Percentiles rank a stretch among this genome's conserved stretches.
phyloP scores from a whole-genome alignment of 495 filamentous ascomycete species.

The Annulohypoxylon moriforme region DNA sequence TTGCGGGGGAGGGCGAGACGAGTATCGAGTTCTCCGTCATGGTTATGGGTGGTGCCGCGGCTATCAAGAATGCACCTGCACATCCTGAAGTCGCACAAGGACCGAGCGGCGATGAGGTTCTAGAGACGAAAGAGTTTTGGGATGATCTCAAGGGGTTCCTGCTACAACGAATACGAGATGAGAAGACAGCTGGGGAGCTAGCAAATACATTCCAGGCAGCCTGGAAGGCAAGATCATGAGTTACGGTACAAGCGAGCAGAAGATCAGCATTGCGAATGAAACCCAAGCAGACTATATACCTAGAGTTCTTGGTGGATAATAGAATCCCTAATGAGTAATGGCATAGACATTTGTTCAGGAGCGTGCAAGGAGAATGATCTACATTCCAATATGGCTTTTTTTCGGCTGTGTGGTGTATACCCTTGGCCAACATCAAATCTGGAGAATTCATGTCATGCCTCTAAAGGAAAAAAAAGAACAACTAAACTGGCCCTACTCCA shows the following conservation, averaged over 20 bases:
- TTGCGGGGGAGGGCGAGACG: slow-evolving; percentile 59
- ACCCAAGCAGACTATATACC: slow-evolving; percentile 1
- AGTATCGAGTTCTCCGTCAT: slow-evolving; percentile 83
- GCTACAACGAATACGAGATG: slow-evolving; percentile 79
- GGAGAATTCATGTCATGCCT: slow-evolving; percentile 45
- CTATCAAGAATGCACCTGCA: slow-evolving; percentile 48
- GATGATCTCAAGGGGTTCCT: slow-evolving; percentile 84
- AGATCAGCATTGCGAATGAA: neutral
- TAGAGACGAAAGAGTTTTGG: slow-evolving; percentile 86
- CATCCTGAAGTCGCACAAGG: slow-evolving; percentile 61
- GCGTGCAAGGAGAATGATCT: slow-evolving; percentile 40
- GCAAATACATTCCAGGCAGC: slow-evolving; percentile 74
- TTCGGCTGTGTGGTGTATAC: slow-evolving; percentile 46
- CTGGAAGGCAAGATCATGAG: slow-evolving; percentile 63
- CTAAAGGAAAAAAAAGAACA: slow-evolving; percentile 38
- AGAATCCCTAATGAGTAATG: slow-evolving; percentile 32
- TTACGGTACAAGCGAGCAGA: slow-evolving; percentile 2
- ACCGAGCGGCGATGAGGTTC: slow-evolving; percentile 65
- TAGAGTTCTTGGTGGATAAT: neutral
- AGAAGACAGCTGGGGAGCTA: slow-evolving; percentile 71
- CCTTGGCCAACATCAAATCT: slow-evolving; percentile 48
- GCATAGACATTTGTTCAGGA: slow-evolving; percentile 24
- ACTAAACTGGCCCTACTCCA: slow-evolving; percentile 43
- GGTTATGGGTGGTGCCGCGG: slow-evolving; percentile 77
- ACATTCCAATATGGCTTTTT: slow-evolving; percentile 44